Percentiles rank a stretch among this genome's conserved stretches.
phyloP scores from a whole-genome alignment of 495 filamentous ascomycete genomes.

The Podospora sp. region DNA sequence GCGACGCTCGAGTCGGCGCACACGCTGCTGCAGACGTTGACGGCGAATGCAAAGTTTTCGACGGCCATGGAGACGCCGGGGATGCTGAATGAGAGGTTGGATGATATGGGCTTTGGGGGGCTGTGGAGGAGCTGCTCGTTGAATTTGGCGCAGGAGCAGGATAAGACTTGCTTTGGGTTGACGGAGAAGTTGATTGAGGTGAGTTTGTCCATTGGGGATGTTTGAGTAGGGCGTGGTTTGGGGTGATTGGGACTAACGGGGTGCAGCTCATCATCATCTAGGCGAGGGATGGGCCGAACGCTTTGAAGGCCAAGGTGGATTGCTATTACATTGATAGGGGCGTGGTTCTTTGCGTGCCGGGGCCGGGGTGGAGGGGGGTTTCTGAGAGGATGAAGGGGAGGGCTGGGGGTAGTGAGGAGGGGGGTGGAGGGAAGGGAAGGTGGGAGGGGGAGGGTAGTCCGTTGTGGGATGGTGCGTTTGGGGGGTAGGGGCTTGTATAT shows the following conservation, averaged over 20 bases:
- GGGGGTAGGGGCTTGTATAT: background rate
- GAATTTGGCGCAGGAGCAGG: slow-evolving; percentile 46
- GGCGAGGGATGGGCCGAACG: slow-evolving; percentile 42
- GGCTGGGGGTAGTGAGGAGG: background rate
- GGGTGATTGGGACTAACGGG: slow-evolving; percentile 45
- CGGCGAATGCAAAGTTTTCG: slow-evolving; percentile 48
- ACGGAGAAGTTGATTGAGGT: slow-evolving; percentile 64
- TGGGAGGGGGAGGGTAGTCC: background rate
- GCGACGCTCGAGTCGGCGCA: slow-evolving; percentile 56
- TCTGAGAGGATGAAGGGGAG: background rate
- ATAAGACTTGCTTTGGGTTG: slow-evolving; percentile 53
- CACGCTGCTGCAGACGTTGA: slow-evolving; percentile 52
- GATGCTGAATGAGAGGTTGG: slow-evolving; percentile 49
- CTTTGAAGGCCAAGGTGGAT: slow-evolving; percentile 43
- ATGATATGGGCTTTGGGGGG: slow-evolving; percentile 60
- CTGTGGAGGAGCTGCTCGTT: slow-evolving; percentile 56
- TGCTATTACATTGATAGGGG: background rate
- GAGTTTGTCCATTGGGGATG: slow-evolving; percentile 24
- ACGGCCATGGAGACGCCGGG: slow-evolving; percentile 41
- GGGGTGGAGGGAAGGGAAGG: background rate
- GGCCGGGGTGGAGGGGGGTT: background rate
- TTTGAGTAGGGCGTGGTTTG: slow-evolving; percentile 34
- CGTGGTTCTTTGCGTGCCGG: background rate
- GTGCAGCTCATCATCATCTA: slow-evolving; percentile 52
- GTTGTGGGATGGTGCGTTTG: background rate